Evolutionary conservation across 2,329 filamentous ascomycete genomes (phyloP).

Genomic region (Microcyclosporella mali): DNA sequence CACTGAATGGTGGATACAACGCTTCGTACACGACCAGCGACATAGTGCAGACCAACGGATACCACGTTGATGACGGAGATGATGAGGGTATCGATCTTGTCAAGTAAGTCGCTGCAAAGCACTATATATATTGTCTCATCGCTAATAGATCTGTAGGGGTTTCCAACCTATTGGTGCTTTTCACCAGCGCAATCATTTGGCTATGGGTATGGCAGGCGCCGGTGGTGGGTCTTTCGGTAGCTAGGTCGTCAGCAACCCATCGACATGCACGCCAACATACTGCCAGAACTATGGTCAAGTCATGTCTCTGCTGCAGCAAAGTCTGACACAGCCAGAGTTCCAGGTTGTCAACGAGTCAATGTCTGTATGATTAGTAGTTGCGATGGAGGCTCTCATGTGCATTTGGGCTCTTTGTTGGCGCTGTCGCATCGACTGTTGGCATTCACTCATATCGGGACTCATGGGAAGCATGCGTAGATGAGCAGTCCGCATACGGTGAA

Average conservation of each 20-base stretch:
- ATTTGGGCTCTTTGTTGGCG: too few relatives aligned
- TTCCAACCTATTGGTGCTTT: slow-evolving; percentile 47
- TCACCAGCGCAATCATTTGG: slow-evolving; percentile 34
- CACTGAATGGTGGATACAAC: slow-evolving; percentile 10
- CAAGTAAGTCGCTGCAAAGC: slow-evolving; percentile 35
- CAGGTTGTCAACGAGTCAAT: too few relatives aligned
- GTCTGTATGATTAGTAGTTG: too few relatives aligned
- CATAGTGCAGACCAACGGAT: slow-evolving; percentile 14
- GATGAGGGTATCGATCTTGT: slow-evolving; percentile 45
- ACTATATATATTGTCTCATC: too few relatives aligned
- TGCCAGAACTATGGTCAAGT: too few relatives aligned
- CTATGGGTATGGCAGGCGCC: slow-evolving; percentile 20
- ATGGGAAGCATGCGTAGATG: too few relatives aligned
- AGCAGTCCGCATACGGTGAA: too few relatives aligned
- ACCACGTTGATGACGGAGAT: slow-evolving; percentile 37
- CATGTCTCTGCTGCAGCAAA: too few relatives aligned
- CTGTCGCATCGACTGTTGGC: too few relatives aligned
- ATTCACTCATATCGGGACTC: not conserved
- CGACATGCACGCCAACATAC: not conserved
- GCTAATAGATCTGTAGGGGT: slow-evolving; percentile 32
- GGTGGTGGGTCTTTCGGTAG: slow-evolving; percentile 18
- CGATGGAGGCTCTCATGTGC: too few relatives aligned
- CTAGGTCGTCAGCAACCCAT: slow-evolving; percentile 3
- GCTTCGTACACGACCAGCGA: slow-evolving; percentile 5
- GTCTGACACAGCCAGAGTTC: too few relatives aligned